Evolutionary conservation across 495 filamentous ascomycete genomes (phyloP).

Genomic region (Aspergillus bridgeri): DNA sequence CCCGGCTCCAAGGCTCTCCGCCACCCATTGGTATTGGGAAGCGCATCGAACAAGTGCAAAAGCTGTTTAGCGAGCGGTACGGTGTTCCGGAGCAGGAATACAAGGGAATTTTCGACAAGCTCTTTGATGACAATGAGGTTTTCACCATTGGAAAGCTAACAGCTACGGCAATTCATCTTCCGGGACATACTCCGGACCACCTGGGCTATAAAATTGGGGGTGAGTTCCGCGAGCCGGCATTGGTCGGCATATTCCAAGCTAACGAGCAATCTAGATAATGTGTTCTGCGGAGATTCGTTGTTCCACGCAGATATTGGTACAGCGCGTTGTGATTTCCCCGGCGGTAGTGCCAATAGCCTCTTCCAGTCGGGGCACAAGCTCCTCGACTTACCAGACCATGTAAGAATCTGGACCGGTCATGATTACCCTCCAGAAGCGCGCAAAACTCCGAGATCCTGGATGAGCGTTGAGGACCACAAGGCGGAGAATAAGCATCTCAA

Average conservation of each 20-base stretch:
- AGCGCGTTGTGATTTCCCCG: constrained; percentile 59
- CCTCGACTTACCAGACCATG: constrained; percentile 40
- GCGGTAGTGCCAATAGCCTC: constrained; percentile 45
- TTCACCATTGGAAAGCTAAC: constrained; percentile 49
- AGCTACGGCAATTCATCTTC: constrained; percentile 49
- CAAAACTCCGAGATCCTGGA: constrained; percentile 33
- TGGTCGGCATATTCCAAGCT: not conserved
- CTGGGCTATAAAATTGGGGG: constrained; percentile 56
- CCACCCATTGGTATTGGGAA: constrained; percentile 52
- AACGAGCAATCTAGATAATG: constrained; percentile 28
- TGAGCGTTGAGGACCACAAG: constrained; percentile 50
- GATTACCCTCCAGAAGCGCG: constrained; percentile 43
- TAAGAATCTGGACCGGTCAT: constrained; percentile 50
- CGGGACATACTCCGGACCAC: constrained; percentile 62
- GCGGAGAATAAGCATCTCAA: constrained; percentile 52
- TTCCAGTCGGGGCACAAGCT: constrained; percentile 45
- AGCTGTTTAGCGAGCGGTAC: constrained; percentile 46
- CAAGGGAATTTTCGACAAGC: constrained; percentile 44
- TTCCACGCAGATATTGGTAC: constrained; percentile 58
- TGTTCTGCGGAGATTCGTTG: constrained; percentile 61
- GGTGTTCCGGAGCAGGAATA: constrained; percentile 39
- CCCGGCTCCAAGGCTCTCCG: constrained; percentile 16
- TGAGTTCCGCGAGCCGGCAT: not conserved
- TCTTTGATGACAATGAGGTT: constrained; percentile 51
- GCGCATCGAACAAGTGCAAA: constrained; percentile 51